A percentile compares a stretch with the other conserved stretches of the same genome.
These are phyloP conservation scores for Diutina rugosa DNA, from an alignment of 1,139 yeast species.

Conservation along the genomic window DNA sequence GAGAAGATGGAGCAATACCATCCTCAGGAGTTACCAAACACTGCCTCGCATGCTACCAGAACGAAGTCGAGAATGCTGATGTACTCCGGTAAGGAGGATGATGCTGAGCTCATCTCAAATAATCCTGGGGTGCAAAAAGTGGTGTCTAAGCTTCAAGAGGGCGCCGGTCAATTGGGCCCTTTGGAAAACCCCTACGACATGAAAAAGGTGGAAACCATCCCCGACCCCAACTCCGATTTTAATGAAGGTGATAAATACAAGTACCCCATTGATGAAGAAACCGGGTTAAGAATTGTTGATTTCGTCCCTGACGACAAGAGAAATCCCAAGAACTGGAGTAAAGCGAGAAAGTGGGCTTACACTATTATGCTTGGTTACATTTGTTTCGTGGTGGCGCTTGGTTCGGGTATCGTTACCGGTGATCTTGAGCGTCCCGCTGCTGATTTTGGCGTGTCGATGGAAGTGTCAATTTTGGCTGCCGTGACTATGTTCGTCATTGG, in stretches of 20 bases:
- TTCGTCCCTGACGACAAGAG: constrained; percentile 41
- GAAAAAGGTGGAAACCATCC: constrained; percentile 19
- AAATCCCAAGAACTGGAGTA: constrained; percentile 46
- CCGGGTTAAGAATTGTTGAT: constrained; percentile 45
- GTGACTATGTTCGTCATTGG: constrained; percentile 56
- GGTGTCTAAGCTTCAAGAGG: neutral
- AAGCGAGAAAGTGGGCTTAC: constrained; percentile 37
- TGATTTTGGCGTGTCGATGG: constrained; percentile 38
- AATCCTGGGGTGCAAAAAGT: constrained; percentile 1
- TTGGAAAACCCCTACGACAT: constrained; percentile 40
- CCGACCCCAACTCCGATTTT: constrained; percentile 23
- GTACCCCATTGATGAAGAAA: constrained; percentile 43
- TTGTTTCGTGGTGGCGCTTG: constrained; percentile 48
- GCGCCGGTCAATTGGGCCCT: constrained; percentile 39
- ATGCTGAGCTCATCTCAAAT: neutral
- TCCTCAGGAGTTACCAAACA: neutral
- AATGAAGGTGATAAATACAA: constrained; percentile 45
- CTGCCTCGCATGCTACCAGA: neutral
- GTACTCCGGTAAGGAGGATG: neutral
- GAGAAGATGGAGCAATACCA: constrained; percentile 1
- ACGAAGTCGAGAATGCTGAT: constrained; percentile 1
- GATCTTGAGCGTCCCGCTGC: constrained; percentile 40
- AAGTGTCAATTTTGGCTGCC: constrained; percentile 40
- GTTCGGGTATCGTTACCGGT: constrained; percentile 51
- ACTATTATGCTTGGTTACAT: constrained; percentile 38